Evolutionary conservation across 179 eudicot genomes (phyloP).

Genomic region (Spergularia azorica): DNA sequence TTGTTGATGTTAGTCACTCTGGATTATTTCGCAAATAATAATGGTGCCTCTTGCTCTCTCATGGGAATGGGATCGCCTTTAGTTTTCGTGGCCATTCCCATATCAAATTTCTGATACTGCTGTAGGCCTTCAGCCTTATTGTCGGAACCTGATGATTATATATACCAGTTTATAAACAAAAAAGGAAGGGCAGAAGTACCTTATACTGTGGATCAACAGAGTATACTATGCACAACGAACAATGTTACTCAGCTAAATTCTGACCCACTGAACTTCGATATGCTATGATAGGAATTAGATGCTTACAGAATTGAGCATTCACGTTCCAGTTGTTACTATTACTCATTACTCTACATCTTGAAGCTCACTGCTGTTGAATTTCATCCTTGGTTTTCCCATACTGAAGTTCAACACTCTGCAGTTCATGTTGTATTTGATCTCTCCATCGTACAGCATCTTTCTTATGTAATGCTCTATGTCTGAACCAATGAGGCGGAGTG

Average conservation of each 20-base stretch:
- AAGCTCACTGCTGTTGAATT: conserved; percentile 68
- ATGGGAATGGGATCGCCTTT: background rate
- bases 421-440: conserved; percentile 87
- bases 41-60: background rate
- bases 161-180: background rate
- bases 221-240: background rate
- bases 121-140: background rate
- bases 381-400: conserved; percentile 83
- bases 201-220: background rate
- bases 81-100: background rate
- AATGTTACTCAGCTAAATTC: background rate
- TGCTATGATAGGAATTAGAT: conserved; percentile 10
- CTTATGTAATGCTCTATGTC: conserved; percentile 93
- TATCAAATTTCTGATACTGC: background rate
- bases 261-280: conserved; percentile 11
- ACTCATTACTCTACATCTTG: conserved; percentile 46
- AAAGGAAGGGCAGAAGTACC: background rate
- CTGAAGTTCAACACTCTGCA: conserved; percentile 68
- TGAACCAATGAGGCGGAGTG: conserved; percentile 83
- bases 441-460: conserved; percentile 81
- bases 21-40: too few species aligned
- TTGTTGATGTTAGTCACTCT: too few species aligned
- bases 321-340: conserved; percentile 2
- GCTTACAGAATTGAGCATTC: conserved; percentile 16
- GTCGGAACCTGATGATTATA: background rate